Evolutionary conservation across 352 stramenopile species (phyloP).

Genomic region (Globisporangium rhizosaccharum): DNA sequence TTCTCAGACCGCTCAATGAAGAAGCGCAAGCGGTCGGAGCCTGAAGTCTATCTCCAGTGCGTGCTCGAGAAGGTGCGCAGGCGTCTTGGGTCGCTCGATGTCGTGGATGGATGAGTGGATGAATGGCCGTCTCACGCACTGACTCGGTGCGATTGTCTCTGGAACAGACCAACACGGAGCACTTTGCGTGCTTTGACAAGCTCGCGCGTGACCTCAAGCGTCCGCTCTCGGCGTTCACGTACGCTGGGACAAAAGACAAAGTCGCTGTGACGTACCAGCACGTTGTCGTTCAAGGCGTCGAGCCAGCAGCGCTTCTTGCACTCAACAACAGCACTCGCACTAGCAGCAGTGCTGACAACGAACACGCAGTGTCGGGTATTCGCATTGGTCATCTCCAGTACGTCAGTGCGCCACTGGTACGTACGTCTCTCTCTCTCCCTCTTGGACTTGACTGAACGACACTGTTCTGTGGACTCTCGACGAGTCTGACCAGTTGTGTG

Average conservation of each 20-base stretch:
- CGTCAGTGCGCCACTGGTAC: constrained; percentile 40
- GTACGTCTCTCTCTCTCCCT: not conserved
- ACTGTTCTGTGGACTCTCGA: not conserved
- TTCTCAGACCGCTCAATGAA: constrained; percentile 60
- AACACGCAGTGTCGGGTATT: constrained; percentile 12
- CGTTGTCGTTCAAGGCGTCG: constrained; percentile 44
- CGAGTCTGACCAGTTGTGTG: not conserved
- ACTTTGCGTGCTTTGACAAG: constrained; percentile 66
- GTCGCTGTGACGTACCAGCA: constrained; percentile 63
- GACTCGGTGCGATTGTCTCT: too few species aligned
- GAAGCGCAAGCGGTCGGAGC: constrained; percentile 64
- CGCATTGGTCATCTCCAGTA: constrained; percentile 51
- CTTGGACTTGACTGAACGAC: not conserved
- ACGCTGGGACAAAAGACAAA: constrained; percentile 77
- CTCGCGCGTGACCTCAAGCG: constrained; percentile 35
- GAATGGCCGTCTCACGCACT: not conserved
- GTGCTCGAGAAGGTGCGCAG: constrained; percentile 56
- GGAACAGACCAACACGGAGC: constrained; percentile 57
- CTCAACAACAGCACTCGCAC: constrained; percentile 19
- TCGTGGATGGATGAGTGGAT: not conserved
- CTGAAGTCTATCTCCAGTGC: constrained; percentile 50
- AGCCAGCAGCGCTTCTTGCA: constrained; percentile 32
- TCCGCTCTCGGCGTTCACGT: constrained; percentile 50
- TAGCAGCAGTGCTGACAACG: constrained; percentile 2
- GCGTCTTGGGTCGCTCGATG: not conserved